These are phyloP conservation scores for Fusarium sp. DNA, from an alignment of 2,329 filamentous ascomycete species.

Conservation along the genomic window DNA sequence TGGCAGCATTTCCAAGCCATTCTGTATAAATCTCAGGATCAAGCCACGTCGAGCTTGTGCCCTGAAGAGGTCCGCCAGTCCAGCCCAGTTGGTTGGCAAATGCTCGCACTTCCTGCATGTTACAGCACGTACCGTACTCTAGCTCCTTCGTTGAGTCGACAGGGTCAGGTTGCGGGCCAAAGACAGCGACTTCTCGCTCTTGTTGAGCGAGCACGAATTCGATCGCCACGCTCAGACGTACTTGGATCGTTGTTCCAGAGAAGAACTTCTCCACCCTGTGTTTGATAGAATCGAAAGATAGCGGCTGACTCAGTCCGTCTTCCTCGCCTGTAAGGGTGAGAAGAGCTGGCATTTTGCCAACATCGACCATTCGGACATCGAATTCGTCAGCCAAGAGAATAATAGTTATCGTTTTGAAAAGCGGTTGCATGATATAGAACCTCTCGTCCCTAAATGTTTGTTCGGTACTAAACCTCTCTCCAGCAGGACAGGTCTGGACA, in stretches of 20 bases:
- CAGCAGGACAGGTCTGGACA: neutral
- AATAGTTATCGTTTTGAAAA: neutral
- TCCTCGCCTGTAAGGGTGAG: neutral
- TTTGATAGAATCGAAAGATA: neutral
- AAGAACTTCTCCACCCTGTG: neutral
- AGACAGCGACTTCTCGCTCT: neutral
- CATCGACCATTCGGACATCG: neutral
- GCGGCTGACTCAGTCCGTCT: neutral
- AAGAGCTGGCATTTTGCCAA: neutral
- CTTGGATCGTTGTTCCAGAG: neutral
- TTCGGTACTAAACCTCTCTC: fast-evolving
- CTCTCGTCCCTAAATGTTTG: neutral
- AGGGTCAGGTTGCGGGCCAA: neutral
- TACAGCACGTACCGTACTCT: neutral
- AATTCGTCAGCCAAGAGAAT: neutral
- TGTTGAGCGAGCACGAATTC: neutral
- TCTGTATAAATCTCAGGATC: neutral
- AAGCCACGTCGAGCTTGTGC: neutral
- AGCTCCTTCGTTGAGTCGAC: neutral
- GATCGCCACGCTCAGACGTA: neutral
- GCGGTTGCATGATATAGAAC: neutral
- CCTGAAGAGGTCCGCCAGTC: neutral
- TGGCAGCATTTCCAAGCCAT: neutral
- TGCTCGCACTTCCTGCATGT: neutral
- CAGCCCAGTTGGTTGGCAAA: neutral